These are phyloP conservation scores for Parastagonospora nodorum DNA, from an alignment of 2,329 filamentous ascomycete species.

Conservation along the genomic window DNA sequence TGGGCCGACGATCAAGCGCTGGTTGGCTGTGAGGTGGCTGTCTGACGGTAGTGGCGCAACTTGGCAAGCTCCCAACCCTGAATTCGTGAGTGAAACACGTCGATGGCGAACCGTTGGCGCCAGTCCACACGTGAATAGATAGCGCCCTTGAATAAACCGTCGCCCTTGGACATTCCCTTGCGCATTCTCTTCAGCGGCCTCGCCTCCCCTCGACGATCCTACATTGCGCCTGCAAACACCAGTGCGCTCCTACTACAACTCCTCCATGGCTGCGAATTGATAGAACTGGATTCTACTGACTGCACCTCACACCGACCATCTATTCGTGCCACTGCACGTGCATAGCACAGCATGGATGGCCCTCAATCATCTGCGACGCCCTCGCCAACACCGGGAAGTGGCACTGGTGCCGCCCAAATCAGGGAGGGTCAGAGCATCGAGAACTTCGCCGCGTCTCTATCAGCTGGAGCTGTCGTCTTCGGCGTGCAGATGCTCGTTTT, in stretches of 20 bases:
- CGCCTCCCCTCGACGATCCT: not conserved
- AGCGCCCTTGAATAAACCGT: not conserved
- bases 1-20: not conserved
- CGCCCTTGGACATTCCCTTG: not conserved
- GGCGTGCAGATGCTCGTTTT: slow-evolving; percentile 41
- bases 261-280: slow-evolving; percentile 2
- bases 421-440: slow-evolving; percentile 42
- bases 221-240: not conserved
- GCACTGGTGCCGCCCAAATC: slow-evolving; percentile 15
- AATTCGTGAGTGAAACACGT: slow-evolving; percentile 10
- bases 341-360: not conserved
- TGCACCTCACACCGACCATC: not conserved
- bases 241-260: no score
- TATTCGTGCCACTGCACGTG: not conserved
- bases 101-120: not conserved
- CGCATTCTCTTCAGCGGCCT: not conserved
- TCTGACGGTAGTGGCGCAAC: slow-evolving; percentile 4
- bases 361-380: not conserved
- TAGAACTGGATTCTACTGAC: not conserved
- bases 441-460: slow-evolving; percentile 45
- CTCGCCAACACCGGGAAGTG: slow-evolving; percentile 9
- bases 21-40: not conserved
- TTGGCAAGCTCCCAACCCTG: slow-evolving; percentile 5
- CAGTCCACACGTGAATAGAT: not conserved
- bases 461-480: slow-evolving; percentile 43